Base-by-base conservation (phyloP, 2,329 filamentous ascomycete genomes). In the Aspergillus proliferans region DNA sequence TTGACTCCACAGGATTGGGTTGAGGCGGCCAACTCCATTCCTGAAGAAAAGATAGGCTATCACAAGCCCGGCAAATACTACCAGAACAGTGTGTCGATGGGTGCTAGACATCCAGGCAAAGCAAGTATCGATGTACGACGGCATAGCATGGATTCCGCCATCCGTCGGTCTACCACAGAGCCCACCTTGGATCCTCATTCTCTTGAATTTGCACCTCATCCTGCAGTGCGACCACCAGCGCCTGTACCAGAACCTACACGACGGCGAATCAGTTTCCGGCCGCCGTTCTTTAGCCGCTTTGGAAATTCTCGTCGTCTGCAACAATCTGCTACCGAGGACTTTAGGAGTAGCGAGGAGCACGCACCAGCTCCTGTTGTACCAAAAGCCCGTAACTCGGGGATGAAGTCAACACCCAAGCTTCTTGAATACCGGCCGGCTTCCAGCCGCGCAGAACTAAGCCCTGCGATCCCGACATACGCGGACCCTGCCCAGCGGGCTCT, bases 1-100 rank as follows among this genome's bases (percentile, higher is more conserved):
- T 52, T 72, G n/a, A 69, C 68, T 3, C 67, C 70, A 4, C 62
- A 70, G 45, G 70, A 72, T 45, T 72, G 70, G 70, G 48, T 72
- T 33, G 70, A 70, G 33, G 70, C 70, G 19, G 69, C 68, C 19
- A 63, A 64, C 48, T 52, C 64, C 39, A 55, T 55, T 26, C 57
- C 54, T 10, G 52, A 7, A 5, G 18, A 19, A 38, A 38, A 38
- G 34, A n/a, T 6, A 38, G 34, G 34, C 18, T 19, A n/a, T 38
- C 34, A 18, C n/a, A 38, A 38, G 34, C 18, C 34, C 6, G 18
- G 18, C 34, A n/a, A 19, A n/a, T 19, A 19, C n/a, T 8, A 19
- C 34, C n/a, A n/a, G 34, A n/a, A 38, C 5, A 38, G 34, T 38
- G 34, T 12, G 26, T 30, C 26, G 26, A 30, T 30, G 26, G 26